phyloP scores from a whole-genome alignment of 352 stramenopile genomes.

The Pythium volutum region DNA sequence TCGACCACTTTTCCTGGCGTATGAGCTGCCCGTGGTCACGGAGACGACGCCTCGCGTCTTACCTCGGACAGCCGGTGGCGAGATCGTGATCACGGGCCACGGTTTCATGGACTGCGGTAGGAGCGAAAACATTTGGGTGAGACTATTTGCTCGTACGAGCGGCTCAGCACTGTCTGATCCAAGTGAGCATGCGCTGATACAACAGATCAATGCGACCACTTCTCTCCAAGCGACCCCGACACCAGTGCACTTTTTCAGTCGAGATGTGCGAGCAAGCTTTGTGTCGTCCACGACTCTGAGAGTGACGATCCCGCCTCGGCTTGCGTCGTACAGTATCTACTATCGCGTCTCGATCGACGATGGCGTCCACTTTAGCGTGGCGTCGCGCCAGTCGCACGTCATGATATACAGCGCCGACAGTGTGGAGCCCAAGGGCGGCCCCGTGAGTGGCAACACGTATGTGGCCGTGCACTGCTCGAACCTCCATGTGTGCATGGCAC shows the following conservation, averaged over 20 bases:
- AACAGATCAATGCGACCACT: slow-evolving; percentile 1
- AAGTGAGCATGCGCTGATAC: slow-evolving; percentile 3
- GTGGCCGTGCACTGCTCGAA: slow-evolving; percentile 56
- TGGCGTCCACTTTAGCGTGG: slow-evolving; percentile 44
- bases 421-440: slow-evolving; percentile 52
- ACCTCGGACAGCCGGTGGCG: slow-evolving; percentile 50
- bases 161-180: neutral
- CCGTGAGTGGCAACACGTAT: slow-evolving; percentile 72
- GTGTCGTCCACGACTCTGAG: slow-evolving; percentile 38
- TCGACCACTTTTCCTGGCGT: slow-evolving; percentile 37
- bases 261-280: slow-evolving; percentile 39
- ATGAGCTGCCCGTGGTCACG: slow-evolving; percentile 38
- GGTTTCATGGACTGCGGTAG: slow-evolving; percentile 40
- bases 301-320: slow-evolving; percentile 39
- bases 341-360: slow-evolving; percentile 62
- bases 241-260: slow-evolving; percentile 32
- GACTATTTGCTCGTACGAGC: slow-evolving; percentile 42
- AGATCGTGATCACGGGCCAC: slow-evolving; percentile 40
- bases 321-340: slow-evolving; percentile 61
- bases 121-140: slow-evolving; percentile 32
- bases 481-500: slow-evolving; percentile 45
- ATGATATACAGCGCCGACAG: slow-evolving; percentile 53
- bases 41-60: slow-evolving; percentile 47
- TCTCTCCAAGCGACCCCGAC: neutral
- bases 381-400: slow-evolving; percentile 30